phyloP scores from a whole-genome alignment of 1,139 yeast species.

The Yamadazyma dendronema region DNA sequence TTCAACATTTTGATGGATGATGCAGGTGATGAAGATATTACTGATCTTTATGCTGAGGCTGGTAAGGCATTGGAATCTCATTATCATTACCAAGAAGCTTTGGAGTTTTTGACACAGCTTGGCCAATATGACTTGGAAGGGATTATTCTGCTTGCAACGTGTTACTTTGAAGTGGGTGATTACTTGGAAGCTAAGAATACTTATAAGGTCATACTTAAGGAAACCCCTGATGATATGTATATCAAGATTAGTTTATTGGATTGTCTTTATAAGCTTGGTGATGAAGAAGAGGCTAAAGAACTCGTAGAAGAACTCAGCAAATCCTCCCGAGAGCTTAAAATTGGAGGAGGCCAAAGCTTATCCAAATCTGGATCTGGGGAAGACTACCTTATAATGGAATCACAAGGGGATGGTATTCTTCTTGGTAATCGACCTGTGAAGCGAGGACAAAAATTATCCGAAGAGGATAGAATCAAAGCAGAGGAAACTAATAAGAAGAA shows the following conservation, averaged over 20 bases:
- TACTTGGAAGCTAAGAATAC: conserved; percentile 68
- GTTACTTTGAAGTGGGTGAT: conserved; percentile 72
- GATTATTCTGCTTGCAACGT: conserved; percentile 67
- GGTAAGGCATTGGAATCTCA: conserved; percentile 70
- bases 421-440: conserved; percentile 24
- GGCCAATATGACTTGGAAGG: conserved; percentile 40
- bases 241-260: conserved; percentile 80
- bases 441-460: conserved; percentile 37
- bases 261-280: conserved; percentile 70
- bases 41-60: conserved; percentile 75
- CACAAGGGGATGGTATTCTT: conserved; percentile 16
- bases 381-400: neutral
- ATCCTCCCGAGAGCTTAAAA: neutral
- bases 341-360: too few relatives aligned
- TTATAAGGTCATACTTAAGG: conserved; percentile 53
- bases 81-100: conserved; percentile 71
- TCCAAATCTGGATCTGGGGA: neutral
- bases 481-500: conserved; percentile 58
- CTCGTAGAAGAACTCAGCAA: conserved; percentile 53
- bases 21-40: conserved; percentile 48
- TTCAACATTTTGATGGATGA: conserved; percentile 55
- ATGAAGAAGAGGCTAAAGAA: conserved; percentile 57
- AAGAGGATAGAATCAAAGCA: conserved; percentile 55
- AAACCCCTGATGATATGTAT: conserved; percentile 67
- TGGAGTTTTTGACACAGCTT: conserved; percentile 58